Evolutionary conservation across 768 basidiomycete species (phyloP), one percentile per base, ranked within the genome.

Genomic region (Multifurca ochricompacta): DNA sequence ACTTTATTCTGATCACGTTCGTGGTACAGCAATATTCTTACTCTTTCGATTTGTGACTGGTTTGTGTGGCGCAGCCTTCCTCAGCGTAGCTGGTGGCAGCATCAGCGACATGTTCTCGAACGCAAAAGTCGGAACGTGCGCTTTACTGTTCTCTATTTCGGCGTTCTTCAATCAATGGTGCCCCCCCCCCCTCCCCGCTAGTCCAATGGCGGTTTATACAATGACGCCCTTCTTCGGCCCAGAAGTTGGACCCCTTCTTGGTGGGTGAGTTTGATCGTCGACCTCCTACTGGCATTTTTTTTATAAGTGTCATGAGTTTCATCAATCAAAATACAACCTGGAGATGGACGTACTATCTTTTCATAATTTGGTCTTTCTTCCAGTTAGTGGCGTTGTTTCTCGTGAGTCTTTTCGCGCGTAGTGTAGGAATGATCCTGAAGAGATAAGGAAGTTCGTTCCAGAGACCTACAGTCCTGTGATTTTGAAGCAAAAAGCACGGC

Each of bases 281-380:
- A 7, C 11, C 14, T 31, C 8, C n/a, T 9, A 0, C 34, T 18
- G 13, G 18, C 36, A 5, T n/a, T 11, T 10, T 10, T 14, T 42
- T n/a, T 37, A 10, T 44, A 48, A 28, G 16, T 23, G 18, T 21
- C 18, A 37, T 6, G 37, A 54, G 45, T 16, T 60, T 59, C 19
- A 14, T 50, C n/a, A 51, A 39, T 9, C 55, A 86, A 79, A 71
- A 82, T 59, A 55, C 75, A 0, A 61, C 73, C 45, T 87, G 86
- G 86, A 69, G 85, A 56, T 91, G 88, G 88, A 87, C 87, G 0
- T 92, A 83, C 68, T 80, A 82, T 56, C 68, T 85, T 14, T 64
- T 84, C 53, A 56, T 83, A 1, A 85, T 85, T n/a, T 92, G 89
- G 90, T 72, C 77, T 1, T 80, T 77, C 42, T 69, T 68, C 2